phyloP scores from a whole-genome alignment of 768 basidiomycete genomes.

The Boletus rubropictus region DNA sequence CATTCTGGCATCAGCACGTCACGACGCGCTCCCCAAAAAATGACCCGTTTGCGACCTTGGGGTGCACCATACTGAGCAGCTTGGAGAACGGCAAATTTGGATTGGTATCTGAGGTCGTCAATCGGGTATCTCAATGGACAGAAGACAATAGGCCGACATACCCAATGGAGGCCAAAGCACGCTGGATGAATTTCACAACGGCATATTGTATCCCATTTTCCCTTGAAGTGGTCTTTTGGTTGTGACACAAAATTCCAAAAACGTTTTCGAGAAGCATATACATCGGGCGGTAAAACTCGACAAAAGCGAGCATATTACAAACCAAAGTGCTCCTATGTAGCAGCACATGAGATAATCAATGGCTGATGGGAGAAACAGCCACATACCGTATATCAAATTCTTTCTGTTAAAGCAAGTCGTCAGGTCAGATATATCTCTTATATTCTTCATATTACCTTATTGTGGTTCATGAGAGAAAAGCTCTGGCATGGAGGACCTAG shows the following conservation, averaged over 20 bases:
- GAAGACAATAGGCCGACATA: constrained; percentile 27
- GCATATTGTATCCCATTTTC: constrained; percentile 43
- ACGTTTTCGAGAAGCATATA: constrained; percentile 76
- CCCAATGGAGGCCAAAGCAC: constrained; percentile 60
- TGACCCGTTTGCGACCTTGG: constrained; percentile 60
- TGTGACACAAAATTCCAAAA: constrained; percentile 49
- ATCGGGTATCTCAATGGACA: neutral
- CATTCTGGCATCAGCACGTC: constrained; percentile 54
- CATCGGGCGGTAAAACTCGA: constrained; percentile 56
- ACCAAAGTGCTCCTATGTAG: constrained; percentile 50
- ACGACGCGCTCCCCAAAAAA: constrained; percentile 61
- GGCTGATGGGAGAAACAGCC: neutral
- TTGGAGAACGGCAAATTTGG: constrained; percentile 57
- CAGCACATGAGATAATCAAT: neutral
- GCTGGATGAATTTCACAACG: constrained; percentile 61
- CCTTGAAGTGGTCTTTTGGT: constrained; percentile 37
- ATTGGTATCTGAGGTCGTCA: constrained; percentile 47
- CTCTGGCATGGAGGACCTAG: constrained; percentile 74
- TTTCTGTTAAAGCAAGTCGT: constrained; percentile 33
- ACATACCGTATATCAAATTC: constrained; percentile 55
- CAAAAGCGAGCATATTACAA: constrained; percentile 65
- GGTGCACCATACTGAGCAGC: constrained; percentile 70
- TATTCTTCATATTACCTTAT: constrained; percentile 38
- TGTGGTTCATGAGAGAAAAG: constrained; percentile 60
- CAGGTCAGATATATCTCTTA: neutral